Percentiles rank a stretch among this genome's conserved stretches.
These are phyloP conservation scores for Tolypocladium ovalisporum DNA, from an alignment of 2,329 filamentous ascomycete species.

Conservation along the genomic window DNA sequence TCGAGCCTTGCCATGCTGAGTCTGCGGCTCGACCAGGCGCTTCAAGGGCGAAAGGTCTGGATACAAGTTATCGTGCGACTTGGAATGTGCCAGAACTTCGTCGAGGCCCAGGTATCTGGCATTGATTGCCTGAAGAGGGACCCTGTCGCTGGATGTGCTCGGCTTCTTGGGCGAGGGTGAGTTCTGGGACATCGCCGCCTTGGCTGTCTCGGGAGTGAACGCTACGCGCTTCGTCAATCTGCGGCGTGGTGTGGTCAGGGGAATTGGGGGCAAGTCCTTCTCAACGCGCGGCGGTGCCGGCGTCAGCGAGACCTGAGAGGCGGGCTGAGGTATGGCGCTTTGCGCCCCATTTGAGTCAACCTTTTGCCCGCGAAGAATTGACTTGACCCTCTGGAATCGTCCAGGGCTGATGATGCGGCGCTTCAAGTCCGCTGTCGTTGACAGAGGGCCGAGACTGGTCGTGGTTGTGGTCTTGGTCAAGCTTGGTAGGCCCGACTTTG, in stretches of 20 bases:
- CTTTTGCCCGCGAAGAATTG: conserved; percentile 38
- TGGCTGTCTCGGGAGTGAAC: conserved; percentile 63
- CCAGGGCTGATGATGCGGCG: conserved; percentile 34
- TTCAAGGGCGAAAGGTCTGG: conserved; percentile 39
- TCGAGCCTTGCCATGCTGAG: conserved; percentile 12
- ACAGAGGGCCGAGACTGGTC: conserved; percentile 18
- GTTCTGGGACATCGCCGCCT: conserved; percentile 29
- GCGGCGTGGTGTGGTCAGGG: conserved; percentile 56
- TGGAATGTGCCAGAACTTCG: conserved; percentile 12
- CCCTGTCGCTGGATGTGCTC: conserved; percentile 30
- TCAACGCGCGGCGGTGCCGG: conserved; percentile 33
- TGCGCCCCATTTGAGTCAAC: conserved; percentile 24
- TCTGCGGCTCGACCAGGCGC: conserved; percentile 16
- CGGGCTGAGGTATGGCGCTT: conserved; percentile 37
- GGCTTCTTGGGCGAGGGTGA: conserved; percentile 48
- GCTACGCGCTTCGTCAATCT: conserved; percentile 63
- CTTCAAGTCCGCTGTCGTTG: conserved; percentile 21
- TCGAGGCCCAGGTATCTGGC: conserved; percentile 19
- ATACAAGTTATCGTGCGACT: conserved; percentile 31
- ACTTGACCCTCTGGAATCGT: conserved; percentile 45
- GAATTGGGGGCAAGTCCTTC: conserved; percentile 39
- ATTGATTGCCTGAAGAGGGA: conserved; percentile 13
- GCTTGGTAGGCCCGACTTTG: conserved; percentile 31
- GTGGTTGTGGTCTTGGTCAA: conserved; percentile 34
- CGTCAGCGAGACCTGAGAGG: conserved; percentile 29